Percentiles rank a stretch among this genome's conserved stretches.
phyloP scores from a whole-genome alignment of 345 rosid species.

The Populus tremula region DNA sequence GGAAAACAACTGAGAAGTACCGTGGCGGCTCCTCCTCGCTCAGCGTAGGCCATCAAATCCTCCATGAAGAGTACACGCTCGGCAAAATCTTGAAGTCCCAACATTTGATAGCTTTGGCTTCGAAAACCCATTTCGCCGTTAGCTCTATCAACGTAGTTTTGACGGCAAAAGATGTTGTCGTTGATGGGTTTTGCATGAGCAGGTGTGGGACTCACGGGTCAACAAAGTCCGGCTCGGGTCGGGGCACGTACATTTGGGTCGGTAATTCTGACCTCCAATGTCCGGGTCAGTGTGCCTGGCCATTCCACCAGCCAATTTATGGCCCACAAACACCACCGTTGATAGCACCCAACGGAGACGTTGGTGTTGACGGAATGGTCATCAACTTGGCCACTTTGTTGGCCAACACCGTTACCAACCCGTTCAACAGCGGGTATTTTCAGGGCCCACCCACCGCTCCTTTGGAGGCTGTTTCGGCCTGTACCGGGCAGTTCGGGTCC shows the following conservation, averaged over 20 bases:
- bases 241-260: constrained; percentile 70
- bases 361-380: constrained; percentile 88
- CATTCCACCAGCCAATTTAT: constrained; percentile 90
- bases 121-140: constrained; percentile 31
- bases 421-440: constrained; percentile 64
- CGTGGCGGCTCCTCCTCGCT: constrained; percentile 45
- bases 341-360: constrained; percentile 84
- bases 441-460: constrained; percentile 73
- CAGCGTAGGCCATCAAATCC: constrained; percentile 54
- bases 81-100: constrained; percentile 51
- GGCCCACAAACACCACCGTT: constrained; percentile 87
- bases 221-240: constrained; percentile 22
- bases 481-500: constrained; percentile 73
- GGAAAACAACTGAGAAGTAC: constrained; percentile 79
- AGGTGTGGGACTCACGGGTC: constrained; percentile 81
- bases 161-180: constrained; percentile 73
- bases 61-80: constrained; percentile 53
- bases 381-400: constrained; percentile 74
- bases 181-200: constrained; percentile 74
- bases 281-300: constrained; percentile 95
- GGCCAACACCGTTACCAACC: constrained; percentile 78
- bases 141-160: constrained; percentile 60
- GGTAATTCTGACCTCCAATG: constrained; percentile 88
- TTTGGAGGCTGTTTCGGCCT: constrained; percentile 70
- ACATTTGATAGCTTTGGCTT: constrained; percentile 58